Evolutionary conservation across 2,329 filamentous ascomycete genomes (phyloP), one percentile per base, ranked within the genome.

Genomic region (Penicillium sp.): DNA sequence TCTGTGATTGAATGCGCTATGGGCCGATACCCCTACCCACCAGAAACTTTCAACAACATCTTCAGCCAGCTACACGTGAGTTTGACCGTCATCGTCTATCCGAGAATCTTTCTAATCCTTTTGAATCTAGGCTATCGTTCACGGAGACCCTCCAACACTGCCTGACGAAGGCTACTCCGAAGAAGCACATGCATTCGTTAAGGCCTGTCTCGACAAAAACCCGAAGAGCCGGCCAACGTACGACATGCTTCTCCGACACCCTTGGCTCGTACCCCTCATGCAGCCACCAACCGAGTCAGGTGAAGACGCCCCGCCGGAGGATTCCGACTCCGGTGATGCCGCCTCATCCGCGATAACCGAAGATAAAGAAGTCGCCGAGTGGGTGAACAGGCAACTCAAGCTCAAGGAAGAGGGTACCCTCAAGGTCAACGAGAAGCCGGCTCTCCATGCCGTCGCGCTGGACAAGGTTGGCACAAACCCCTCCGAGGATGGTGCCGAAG

Each of bases 31-130:
- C 94, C 94, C 1, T 99, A 99, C 67, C 93, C 94, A 4, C 93
- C 94, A 0, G 94, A 99, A 73, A 94, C 95, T 1, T 97, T 95
- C 62, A 94, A 93, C 71, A 97, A 96, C 69, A 99, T 99, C 63
- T 97, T 99, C 80, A 95, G 91, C 67, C 94, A 99, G 71, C 81
- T 99, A 32, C 95, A 89, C 67, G 94, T 97, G 82, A 86, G 92
- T 86, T 18, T 43, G 38, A 21, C 13, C 13, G 11, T 8, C 18
- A 5, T 4, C 8, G 2, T 45, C 1, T 38, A 34, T 45, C 42
- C 55, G 21, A 55, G 21, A 44, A 43, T n/a, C 27, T 11, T 50
- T 42, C 45, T 60, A 34, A 58, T 18, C 45, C 58, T 61, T 53
- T 67, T 62, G 21, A 53, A 36, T 42, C 22, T 63, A 99, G 94